Base-by-base conservation (phyloP, 2,329 filamentous ascomycete species). In the Sordariomycetes sp. region DNA sequence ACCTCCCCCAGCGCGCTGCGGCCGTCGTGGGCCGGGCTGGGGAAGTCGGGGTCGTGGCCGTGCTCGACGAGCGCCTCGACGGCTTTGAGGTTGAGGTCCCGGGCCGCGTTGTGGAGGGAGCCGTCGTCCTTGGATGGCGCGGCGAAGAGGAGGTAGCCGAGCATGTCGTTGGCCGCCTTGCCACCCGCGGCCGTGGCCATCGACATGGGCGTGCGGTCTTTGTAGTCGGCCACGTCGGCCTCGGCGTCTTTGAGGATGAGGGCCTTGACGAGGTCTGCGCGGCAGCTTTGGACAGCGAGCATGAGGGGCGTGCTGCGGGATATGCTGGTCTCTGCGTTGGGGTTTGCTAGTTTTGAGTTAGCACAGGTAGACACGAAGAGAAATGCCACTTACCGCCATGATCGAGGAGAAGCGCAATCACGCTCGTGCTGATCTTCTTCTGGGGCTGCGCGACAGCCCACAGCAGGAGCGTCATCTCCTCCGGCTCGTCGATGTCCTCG, bases 371-470 rank as follows among this genome's bases (percentile, higher is more conserved):
- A 21, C 25, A 9, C 8, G 8, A 9, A 5, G 31, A 32, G 23
- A 11, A 16, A 21, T 38, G 37, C 44, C 5, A 47, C 57, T 50
- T 44, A 59, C 57, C 54, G 30, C 32, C 67, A 46, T 40, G 63
- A 48, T 46, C 55, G n/a, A 82, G 54, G 15, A 82, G 57, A 31
- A 74, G 51, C 40, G 70, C 61, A 36, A 83, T 70, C 28, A 81
- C 55, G 5, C 59, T 50, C 21, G 69, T 73, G 50, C 73, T 78
- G 33, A 81, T 64, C 39, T 66, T 68, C 50, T 80, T 81, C 41
- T 79, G 72, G 1, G 73, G 72, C 41, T 80, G 75, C 6, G 72
- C 55, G 33, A 82, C 59, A 0, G 73, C 66, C 77, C 77, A 82
- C 33, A 70, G 57, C 7, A 82, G 54, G 3, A 78, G 57, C 2